Evolutionary conservation across 208 protist genomes (phyloP), one percentile per base, ranked within the genome.

Genomic region (Leishmania braziliensis): DNA sequence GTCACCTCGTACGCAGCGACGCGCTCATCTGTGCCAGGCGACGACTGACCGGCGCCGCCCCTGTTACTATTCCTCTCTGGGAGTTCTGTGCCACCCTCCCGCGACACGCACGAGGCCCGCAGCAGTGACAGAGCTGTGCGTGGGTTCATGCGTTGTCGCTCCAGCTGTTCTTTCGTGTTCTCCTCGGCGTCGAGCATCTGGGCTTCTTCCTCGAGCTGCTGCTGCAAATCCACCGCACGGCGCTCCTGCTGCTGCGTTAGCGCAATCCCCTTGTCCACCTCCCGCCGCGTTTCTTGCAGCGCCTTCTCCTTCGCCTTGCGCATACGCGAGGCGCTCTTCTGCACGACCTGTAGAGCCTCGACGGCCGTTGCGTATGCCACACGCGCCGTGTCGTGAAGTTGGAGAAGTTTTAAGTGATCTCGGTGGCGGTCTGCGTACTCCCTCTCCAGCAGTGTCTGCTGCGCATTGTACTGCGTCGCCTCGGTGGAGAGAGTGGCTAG

Each of bases 341-440:
- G 81, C 62, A 98, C 88, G 26, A 87, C 82, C 26, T 33, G 56
- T 6, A 93, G 82, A 77, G 95, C 88, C 29, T 86, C 81, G 54
- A 85, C 86, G 23, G 85, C 89, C 2, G 82, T 56, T 50, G 93
- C 73, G 69, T 91, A 87, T 5, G 97, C 92, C 50, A 91, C 87
- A 12, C 88, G 78, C 2, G 94, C 93, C 56, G 95, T 97, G 51
- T 91, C 87, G 63, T 91, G 95, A 81, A 99, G 97, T 29, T 89
- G 77, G 1, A 96, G 74, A 5, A 99, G 90, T 80, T 98, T 91
- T n/a, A 93, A 73, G 48, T 96, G 92, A 54, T 99, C 97, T 39
- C 92, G 85, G 33, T 97, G 90, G 51, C 98, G 96, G 29, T 92
- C 90, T n/a, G 87, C 77, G 39, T 92, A 81, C 62, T 96, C 90